These are phyloP conservation scores for Stellera chamaejasme DNA, from an alignment of 345 rosid genomes.

Conservation along the genomic window DNA sequence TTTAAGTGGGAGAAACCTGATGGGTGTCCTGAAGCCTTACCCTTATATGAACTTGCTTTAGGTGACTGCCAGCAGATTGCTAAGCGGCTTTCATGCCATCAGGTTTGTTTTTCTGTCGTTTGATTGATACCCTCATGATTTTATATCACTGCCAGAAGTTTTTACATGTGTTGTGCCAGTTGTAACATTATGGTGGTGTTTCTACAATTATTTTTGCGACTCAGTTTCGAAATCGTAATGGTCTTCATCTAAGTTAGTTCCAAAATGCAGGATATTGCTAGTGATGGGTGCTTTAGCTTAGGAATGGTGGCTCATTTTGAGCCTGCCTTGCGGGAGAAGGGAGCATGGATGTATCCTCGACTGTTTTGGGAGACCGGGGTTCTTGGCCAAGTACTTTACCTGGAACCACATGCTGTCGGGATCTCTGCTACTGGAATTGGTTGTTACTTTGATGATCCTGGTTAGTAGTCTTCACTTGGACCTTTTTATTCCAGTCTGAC, in stretches of 20 bases:
- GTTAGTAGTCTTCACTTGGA: slow-evolving; percentile 19
- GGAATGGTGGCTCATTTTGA: slow-evolving; percentile 84
- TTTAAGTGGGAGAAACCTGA: slow-evolving; percentile 77
- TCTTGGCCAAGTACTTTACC: slow-evolving; percentile 79
- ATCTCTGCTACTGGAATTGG: slow-evolving; percentile 92
- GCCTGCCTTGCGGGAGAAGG: slow-evolving; percentile 40
- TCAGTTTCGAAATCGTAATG: neutral
- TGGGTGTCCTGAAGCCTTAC: slow-evolving; percentile 64
- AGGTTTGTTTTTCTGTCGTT: slow-evolving; percentile 30
- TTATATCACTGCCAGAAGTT: neutral
- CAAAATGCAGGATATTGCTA: slow-evolving; percentile 63
- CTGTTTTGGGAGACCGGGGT: slow-evolving; percentile 92
- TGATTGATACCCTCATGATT: neutral
- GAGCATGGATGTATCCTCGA: slow-evolving; percentile 84
- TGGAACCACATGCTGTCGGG: slow-evolving; percentile 89
- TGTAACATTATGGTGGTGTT: slow-evolving; percentile 5
- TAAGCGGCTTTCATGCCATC: slow-evolving; percentile 72
- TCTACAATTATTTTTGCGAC: neutral
- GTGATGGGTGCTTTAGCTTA: slow-evolving; percentile 93
- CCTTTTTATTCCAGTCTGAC: neutral
- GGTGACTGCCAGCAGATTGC: slow-evolving; percentile 58
- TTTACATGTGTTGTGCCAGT: neutral
- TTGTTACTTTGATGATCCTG: slow-evolving; percentile 89
- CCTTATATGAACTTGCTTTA: slow-evolving; percentile 51
- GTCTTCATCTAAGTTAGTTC: too few species aligned